Base-by-base conservation (phyloP, 2,329 filamentous ascomycete genomes). In the Aspergillus terreus region DNA sequence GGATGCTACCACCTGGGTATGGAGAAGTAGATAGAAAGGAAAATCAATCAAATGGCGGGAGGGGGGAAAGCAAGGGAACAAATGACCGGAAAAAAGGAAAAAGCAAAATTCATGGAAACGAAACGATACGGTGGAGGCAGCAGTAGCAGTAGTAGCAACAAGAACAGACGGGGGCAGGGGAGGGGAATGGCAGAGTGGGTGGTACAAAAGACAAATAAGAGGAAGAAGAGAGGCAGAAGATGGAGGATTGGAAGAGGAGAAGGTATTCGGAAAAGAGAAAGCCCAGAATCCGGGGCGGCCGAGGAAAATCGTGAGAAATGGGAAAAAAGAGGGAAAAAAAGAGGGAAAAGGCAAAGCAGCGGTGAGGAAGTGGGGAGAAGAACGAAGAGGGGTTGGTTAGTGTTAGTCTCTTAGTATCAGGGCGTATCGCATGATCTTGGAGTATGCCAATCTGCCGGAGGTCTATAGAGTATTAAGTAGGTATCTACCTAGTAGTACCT, bases 271-370 rank as follows among this genome's bases (percentile, higher is more conserved):
- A 51, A 52, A 58, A 56, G 60, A 64, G 60, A 66, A 63, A 55
- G 58, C 61, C 58, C 60, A 63, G 57, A 63, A 64, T 61, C 61
- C 57, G 61, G 57, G 57, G 61, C 54, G 59, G 57, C 57, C 25
- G 25, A 45, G 19, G 35, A 38, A 56, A 61, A 54, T 60, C 51
- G 19, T 19, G 19, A 19, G 19, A 2, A 19, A 19, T 19, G 49
- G 58, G 60, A 64, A 61, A 58, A 49, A 25, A 58, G 54, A 62
- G 58, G 58, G 61, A 49, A 58, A 55, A 61, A 69, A 64, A 65
- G 69, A 72, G 73, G 72, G 74, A 67, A 67, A 64, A 68, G 63
- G 36, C 63, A 66, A 72, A 73, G 67, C 68, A 71, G 71, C 71
- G 71, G 71, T 73, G 71, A 72, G 54, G 68, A 17, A 12, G 40